Evolutionary conservation across 805 yeast species (phyloP), one percentile per base, ranked within the genome.

Genomic region (Nakazawaea anatomiae): DNA sequence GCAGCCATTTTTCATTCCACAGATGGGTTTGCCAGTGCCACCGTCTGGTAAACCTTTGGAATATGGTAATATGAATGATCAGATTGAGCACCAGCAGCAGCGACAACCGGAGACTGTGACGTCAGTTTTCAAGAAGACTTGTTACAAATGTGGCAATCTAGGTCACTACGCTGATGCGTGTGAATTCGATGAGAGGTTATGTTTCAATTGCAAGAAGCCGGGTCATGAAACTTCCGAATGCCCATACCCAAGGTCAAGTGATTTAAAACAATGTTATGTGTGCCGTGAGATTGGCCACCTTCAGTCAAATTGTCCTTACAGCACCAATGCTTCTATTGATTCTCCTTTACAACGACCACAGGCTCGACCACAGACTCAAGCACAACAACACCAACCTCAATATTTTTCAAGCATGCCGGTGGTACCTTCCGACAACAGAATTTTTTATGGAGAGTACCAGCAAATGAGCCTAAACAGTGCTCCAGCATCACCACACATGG

Each of bases 141-240:
- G 69, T 46, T 65, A 57, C 44, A 57, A 58, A 25, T 64, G 68
- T 53, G 66, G 67, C 1, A 59, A 64, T 31, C 48, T 65, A 29
- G 68, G 68, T 6, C 68, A 65, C 42, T 60, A 53, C 45, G 68
- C 68, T 1, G 61, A 63, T 9, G 57, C 57, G 14, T 65, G 69
- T 44, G 50, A 50, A 7, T 56, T 48, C n/a, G 46, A 40, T 1
- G 63, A 57, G 30, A 46, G 66, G 30, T 56, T 64, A 2, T 65
- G 69, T 47, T 65, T 64, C 51, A 65, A 65, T 50, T 65, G 69
- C 51, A 63, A 63, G 34, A 36, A 57, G 28, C 66, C 66, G 4
- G 66, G 64, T 1, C 69, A 65, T 45, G 63, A 62, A 44, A 56
- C 63, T 6, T 55, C 63, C 0, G 43, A 55, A 0, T 65, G 69